Conservation (phyloP, 2,329 filamentous ascomycete species). For the Colletotrichum graminicola region DNA sequence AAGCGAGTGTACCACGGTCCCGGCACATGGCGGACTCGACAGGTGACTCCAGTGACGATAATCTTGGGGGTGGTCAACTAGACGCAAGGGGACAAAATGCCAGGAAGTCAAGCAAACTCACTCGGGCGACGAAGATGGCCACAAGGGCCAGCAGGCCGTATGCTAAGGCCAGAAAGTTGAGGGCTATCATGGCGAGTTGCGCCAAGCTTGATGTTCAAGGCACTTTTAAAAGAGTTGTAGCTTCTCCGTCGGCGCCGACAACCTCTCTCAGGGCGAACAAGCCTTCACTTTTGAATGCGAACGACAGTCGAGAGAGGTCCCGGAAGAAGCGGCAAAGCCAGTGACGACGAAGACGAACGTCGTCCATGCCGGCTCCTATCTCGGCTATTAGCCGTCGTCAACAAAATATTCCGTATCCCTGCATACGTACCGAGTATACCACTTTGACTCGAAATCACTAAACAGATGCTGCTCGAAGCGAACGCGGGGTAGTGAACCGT, state of each 20-base stretch:
- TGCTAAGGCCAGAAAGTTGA: neutral
- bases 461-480: neutral
- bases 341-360: too few species aligned
- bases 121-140: slow-evolving; percentile 2
- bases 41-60: slow-evolving; percentile 30
- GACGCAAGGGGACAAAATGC: too few species aligned
- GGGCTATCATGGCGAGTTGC: neutral
- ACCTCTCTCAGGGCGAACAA: neutral
- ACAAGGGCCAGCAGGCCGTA: slow-evolving; percentile 13
- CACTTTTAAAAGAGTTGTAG: neutral
- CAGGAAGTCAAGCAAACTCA: neutral
- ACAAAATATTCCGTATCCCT: neutral
- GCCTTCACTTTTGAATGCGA: neutral
- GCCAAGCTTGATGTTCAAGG: neutral
- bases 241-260: too few species aligned
- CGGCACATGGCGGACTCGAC: slow-evolving; percentile 7
- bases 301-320: neutral
- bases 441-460: neutral
- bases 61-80: neutral
- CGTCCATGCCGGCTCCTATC: neutral
- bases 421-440: too few species aligned
- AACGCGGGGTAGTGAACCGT: neutral
- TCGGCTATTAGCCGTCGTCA: neutral
- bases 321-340: neutral
- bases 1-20: slow-evolving; percentile 26